These are phyloP conservation scores for Simplicillium aogashimaense DNA, from an alignment of 2,329 filamentous ascomycete genomes.

Conservation along the genomic window DNA sequence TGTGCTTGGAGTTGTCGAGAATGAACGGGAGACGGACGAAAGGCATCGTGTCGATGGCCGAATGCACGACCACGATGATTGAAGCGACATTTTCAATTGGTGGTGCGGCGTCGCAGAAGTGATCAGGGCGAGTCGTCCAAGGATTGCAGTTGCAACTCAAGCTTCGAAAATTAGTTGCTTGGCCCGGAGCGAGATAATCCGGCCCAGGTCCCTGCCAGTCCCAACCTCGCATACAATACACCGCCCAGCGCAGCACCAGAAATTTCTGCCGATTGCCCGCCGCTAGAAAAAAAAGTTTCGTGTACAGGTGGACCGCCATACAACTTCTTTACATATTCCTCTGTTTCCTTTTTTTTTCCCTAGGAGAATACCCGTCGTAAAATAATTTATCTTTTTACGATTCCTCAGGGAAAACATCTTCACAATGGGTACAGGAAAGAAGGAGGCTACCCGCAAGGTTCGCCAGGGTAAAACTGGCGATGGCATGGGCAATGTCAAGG, in stretches of 20 bases:
- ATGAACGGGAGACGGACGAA: constrained; percentile 15
- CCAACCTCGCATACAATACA: background rate
- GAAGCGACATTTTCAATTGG: constrained; percentile 16
- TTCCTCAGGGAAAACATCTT: constrained; percentile 3
- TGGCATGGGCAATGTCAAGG: constrained; percentile 84
- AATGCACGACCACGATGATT: constrained; percentile 13
- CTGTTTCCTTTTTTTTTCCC: background rate
- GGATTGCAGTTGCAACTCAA: too few species aligned
- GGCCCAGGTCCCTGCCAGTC: background rate
- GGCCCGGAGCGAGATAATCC: too few species aligned
- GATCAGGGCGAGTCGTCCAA: too few species aligned
- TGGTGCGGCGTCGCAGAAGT: too few species aligned
- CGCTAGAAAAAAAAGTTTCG: background rate
- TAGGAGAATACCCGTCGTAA: background rate
- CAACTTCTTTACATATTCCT: background rate
- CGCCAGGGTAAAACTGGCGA: constrained; percentile 78
- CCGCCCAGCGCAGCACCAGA: background rate
- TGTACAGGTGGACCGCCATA: background rate
- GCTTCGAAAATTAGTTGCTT: too few species aligned
- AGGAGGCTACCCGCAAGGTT: constrained; percentile 72
- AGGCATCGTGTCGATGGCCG: constrained; percentile 16
- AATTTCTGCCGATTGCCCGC: background rate
- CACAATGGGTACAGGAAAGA: constrained; percentile 81
- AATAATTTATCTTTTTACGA: background rate
- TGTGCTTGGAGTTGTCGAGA: constrained; percentile 24